phyloP scores from a whole-genome alignment of 2,329 filamentous ascomycete species.

The Berkeleyomyces basicola region DNA sequence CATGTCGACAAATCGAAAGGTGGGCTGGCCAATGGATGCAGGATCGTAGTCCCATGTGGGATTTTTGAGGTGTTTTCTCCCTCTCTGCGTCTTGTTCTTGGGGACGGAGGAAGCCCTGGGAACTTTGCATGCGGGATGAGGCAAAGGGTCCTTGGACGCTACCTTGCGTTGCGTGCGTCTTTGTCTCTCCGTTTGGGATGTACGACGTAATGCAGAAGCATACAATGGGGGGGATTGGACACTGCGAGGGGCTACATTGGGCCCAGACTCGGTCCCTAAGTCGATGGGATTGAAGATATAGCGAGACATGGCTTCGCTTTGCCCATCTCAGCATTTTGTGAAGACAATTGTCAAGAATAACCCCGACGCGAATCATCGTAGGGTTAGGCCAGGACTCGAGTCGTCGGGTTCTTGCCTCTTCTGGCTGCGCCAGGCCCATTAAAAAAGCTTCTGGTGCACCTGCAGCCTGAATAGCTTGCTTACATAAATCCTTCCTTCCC shows the following conservation, averaged over 20 bases:
- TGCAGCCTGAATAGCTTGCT: background rate
- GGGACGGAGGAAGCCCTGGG: background rate
- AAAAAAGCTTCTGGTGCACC: background rate
- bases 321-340: no score
- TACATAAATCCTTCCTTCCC: background rate
- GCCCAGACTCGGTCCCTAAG: no score
- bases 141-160: no score
- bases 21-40: background rate
- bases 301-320: no score
- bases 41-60: background rate
- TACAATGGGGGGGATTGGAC: no score
- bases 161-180: no score
- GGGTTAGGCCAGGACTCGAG: background rate
- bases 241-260: no score
- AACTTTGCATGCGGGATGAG: background rate
- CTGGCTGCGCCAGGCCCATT: background rate
- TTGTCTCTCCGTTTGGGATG: no score
- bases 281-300: no score
- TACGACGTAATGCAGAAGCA: no score
- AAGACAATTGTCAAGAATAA: no score
- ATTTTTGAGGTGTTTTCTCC: background rate
- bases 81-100: background rate
- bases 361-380: no score
- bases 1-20: slow-evolving; percentile 1
- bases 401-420: background rate